Percentiles rank a stretch among this genome's conserved stretches.
phyloP scores from a whole-genome alignment of 768 basidiomycete species.

The Cyathus striatus region DNA sequence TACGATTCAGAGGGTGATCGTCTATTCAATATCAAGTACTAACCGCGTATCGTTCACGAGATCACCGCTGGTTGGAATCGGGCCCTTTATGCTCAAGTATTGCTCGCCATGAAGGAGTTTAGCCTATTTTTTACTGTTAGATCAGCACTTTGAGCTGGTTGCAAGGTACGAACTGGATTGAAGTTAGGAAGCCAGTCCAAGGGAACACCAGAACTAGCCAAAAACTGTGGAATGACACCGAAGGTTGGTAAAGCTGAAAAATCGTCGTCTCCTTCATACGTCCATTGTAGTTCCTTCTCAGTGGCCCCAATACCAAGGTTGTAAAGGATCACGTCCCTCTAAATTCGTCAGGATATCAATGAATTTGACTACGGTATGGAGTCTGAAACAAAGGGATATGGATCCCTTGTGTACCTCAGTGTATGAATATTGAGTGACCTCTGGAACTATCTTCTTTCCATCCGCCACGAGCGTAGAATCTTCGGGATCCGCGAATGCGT shows the following conservation, averaged over 20 bases:
- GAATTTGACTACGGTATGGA: neutral
- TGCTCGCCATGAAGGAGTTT: slow-evolving; percentile 99
- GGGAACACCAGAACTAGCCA: slow-evolving; percentile 57
- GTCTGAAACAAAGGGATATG: neutral
- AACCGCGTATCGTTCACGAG: slow-evolving; percentile 72
- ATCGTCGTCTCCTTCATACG: slow-evolving; percentile 82
- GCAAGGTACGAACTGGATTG: slow-evolving; percentile 59
- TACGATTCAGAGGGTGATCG: too few relatives aligned
- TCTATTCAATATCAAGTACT: slow-evolving; percentile 12
- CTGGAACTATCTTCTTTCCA: slow-evolving; percentile 61
- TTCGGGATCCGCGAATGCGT: slow-evolving; percentile 66
- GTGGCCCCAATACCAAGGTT: slow-evolving; percentile 94
- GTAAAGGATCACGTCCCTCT: slow-evolving; percentile 88
- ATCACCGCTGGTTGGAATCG: slow-evolving; percentile 81
- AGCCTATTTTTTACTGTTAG: slow-evolving; percentile 42
- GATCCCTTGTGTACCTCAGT: slow-evolving; percentile 57
- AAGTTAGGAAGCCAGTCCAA: slow-evolving; percentile 93
- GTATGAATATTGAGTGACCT: slow-evolving; percentile 64
- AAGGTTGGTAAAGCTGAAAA: slow-evolving; percentile 91
- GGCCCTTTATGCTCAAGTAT: slow-evolving; percentile 80
- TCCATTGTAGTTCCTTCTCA: slow-evolving; percentile 88
- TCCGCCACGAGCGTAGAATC: slow-evolving; percentile 80
- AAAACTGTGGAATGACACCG: slow-evolving; percentile 91
- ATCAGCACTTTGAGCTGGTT: neutral
- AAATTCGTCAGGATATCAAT: neutral